Base-by-base conservation (phyloP, 2,329 filamentous ascomycete genomes). In the Calonectria henricotiae region DNA sequence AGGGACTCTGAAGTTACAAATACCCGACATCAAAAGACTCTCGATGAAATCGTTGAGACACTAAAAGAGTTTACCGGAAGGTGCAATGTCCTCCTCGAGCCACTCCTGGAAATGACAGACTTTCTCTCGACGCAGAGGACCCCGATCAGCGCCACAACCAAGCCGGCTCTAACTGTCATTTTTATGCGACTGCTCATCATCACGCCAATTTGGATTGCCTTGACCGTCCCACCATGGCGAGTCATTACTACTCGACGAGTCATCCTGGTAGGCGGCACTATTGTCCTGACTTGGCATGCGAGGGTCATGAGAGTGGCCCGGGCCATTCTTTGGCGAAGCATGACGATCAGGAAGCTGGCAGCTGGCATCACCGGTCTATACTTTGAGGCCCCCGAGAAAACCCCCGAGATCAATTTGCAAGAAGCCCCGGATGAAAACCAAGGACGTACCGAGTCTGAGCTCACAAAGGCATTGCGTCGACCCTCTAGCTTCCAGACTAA, bases 21-120 rank as follows among this genome's bases (percentile, higher is more conserved):
- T 71, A 92, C 91, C 47, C 91, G 92, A 70, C 94, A 96, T 77
- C 94, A 98, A 78, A 98, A 98, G 85, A 98, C 95, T 62, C 84
- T 99, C 63, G 96, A 99, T 80, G 96, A 99, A 84, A 99, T 99
- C 71, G 93, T 99, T 67, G 95, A 98, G 76, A 97, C 94, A 0
- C 85, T 99, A 51, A 94, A 95, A 80, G 91, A 95, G 74, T 94
- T 99, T 76, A 98, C 96, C 0, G 93, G 92, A 5, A 89, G 96
- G 60, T 98, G 96, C 83, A 98, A 98, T 81, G 92, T 98, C 63
- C 86, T 99, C 20, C 88, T 98, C 62, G 95, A 98, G 77, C 96
- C 96, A 3, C 88, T 98, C 66, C 86, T 98, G 51, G 91, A 93
- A 73, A 87, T 98, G 80, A 98, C 95, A 6, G 95, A 98, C 81